Conservation (phyloP, 306 rosid genomes). For the Aeschynomene evenia region DNA sequence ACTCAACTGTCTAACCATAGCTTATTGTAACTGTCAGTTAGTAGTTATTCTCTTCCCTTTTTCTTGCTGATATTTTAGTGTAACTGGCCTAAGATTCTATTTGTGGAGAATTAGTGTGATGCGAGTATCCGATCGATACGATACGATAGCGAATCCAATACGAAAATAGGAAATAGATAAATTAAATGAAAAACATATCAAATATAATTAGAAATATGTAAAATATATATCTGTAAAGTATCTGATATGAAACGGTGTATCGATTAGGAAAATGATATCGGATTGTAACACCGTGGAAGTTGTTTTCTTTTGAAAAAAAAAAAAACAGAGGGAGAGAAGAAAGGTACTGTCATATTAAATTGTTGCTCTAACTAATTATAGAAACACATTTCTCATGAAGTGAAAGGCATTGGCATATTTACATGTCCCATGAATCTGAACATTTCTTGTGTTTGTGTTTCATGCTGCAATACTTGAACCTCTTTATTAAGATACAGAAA, state of each 20-base stretch:
- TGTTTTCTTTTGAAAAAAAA: too few species aligned
- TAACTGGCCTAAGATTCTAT: background rate
- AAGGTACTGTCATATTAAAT: background rate
- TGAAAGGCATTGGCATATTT: background rate
- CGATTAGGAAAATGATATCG: background rate
- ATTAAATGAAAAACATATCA: too few species aligned
- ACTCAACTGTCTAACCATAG: background rate
- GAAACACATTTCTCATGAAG: too few species aligned
- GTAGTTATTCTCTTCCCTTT: too few species aligned
- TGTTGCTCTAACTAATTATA: background rate
- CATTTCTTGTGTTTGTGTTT: background rate
- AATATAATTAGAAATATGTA: too few species aligned
- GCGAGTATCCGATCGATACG: too few species aligned
- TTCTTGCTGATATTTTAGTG: too few species aligned
- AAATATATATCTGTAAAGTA: too few species aligned
- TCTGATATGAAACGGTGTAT: too few species aligned
- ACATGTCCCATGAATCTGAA: background rate
- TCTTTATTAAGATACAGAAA: background rate
- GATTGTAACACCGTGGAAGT: background rate
- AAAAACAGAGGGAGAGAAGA: too few species aligned
- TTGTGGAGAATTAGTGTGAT: background rate
- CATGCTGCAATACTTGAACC: background rate
- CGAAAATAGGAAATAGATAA: too few species aligned
- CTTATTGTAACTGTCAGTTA: background rate
- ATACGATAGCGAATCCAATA: too few species aligned